A percentile compares a stretch with the other conserved stretches of the same genome.
Evolutionary conservation across 164 flowering plant genomes (phyloP).

Genomic region (Annona squamosa): DNA sequence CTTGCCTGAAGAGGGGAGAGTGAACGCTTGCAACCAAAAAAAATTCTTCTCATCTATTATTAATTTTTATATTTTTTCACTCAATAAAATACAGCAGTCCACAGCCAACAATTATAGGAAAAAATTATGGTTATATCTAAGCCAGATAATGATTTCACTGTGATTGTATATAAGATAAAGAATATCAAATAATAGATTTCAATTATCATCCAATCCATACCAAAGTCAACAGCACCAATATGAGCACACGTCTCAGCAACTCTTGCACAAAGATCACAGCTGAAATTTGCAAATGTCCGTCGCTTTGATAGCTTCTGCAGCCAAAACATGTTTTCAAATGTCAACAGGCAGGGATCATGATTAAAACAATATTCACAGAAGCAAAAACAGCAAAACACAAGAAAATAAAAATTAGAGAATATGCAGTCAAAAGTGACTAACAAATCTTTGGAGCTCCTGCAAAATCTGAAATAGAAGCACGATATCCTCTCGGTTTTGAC

Average conservation of each 20-base stretch:
- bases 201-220: constrained; percentile 32
- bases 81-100: background rate
- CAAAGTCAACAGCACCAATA: constrained; percentile 75
- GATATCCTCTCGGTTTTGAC: constrained; percentile 60
- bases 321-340: constrained; percentile 8
- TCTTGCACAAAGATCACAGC: constrained; percentile 63
- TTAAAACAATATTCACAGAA: background rate
- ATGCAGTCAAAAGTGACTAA: constrained; percentile 29
- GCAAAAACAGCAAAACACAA: background rate
- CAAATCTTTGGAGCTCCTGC: constrained; percentile 68
- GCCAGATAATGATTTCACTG: background rate
- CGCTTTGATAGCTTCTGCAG: constrained; percentile 88
- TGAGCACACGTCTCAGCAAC: constrained; percentile 82
- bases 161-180: background rate
- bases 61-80: background rate
- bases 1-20: too few relatives aligned
- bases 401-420: background rate
- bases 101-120: background rate
- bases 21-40: too few relatives aligned
- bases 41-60: background rate
- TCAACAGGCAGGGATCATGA: background rate
- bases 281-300: constrained; percentile 68
- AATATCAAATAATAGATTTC: background rate
- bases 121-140: background rate
- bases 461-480: constrained; percentile 61